Percentiles rank a stretch among this genome's conserved stretches.
Evolutionary conservation across 2,329 filamentous ascomycete genomes (phyloP).

Genomic region (Ampelomyces quisqualis): DNA sequence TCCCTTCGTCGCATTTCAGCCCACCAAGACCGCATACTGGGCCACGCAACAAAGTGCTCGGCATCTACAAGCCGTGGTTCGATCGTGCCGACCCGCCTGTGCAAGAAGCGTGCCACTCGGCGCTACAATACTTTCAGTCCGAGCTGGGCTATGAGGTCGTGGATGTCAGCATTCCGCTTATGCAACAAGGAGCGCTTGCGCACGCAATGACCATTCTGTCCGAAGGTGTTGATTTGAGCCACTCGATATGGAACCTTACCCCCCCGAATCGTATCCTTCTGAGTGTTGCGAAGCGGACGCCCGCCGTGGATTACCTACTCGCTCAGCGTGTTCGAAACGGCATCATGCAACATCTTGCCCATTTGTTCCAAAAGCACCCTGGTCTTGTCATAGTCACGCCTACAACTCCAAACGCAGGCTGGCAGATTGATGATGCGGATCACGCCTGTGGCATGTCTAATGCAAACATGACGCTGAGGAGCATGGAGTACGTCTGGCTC

Average conservation of each 20-base stretch:
- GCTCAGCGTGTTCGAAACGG: slow-evolving; percentile 72
- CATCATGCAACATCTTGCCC: slow-evolving; percentile 75
- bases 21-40: slow-evolving; percentile 52
- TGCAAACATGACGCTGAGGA: slow-evolving; percentile 68
- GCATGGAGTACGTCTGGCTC: slow-evolving; percentile 84
- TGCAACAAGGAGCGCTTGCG: slow-evolving; percentile 71
- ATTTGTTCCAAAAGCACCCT: slow-evolving; percentile 68
- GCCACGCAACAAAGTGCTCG: slow-evolving; percentile 60
- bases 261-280: slow-evolving; percentile 71
- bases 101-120: slow-evolving; percentile 59
- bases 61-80: slow-evolving; percentile 69
- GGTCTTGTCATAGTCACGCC: slow-evolving; percentile 78
- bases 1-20: slow-evolving; percentile 63
- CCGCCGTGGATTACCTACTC: slow-evolving; percentile 68
- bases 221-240: slow-evolving; percentile 59
- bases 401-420: slow-evolving; percentile 73
- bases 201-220: slow-evolving; percentile 76
- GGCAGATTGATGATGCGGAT: slow-evolving; percentile 68
- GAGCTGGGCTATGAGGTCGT: slow-evolving; percentile 57
- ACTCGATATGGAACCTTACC: slow-evolving; percentile 59
- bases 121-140: slow-evolving; percentile 59
- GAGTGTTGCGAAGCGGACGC: slow-evolving; percentile 62
- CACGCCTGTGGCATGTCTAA: slow-evolving; percentile 66
- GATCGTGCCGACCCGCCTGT: slow-evolving; percentile 67
- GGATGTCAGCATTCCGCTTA: slow-evolving; percentile 65